A percentile compares a stretch with the other conserved stretches of the same genome.
Evolutionary conservation across 257 asterid genomes (phyloP).

Genomic region (Cinchona pubescens): DNA sequence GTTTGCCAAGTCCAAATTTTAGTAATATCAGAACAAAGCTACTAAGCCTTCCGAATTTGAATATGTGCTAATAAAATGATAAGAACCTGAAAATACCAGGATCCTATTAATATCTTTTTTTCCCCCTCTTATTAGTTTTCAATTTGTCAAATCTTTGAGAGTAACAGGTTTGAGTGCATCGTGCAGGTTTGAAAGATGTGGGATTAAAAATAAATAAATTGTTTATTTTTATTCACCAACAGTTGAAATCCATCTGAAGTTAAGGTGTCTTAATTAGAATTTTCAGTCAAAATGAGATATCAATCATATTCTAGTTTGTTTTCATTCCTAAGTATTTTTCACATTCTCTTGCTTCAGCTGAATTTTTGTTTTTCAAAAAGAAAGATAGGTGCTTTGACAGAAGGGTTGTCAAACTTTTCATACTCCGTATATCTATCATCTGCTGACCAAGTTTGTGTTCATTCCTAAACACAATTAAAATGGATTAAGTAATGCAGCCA

Average conservation of each 20-base stretch:
- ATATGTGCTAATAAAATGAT: neutral
- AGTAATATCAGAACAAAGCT: neutral
- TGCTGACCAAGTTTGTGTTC: neutral
- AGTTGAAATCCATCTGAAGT: neutral
- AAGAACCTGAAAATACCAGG: neutral
- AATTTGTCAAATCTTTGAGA: neutral
- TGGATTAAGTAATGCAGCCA: neutral
- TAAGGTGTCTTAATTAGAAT: neutral
- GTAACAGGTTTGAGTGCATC: neutral
- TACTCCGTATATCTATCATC: neutral
- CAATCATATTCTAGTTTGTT: neutral
- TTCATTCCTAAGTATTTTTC: no score
- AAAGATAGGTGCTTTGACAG: neutral
- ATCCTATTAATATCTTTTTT: neutral
- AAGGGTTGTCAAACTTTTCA: neutral
- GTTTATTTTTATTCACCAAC: neutral
- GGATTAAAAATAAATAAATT: neutral
- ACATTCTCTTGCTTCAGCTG: neutral
- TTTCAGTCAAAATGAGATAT: neutral
- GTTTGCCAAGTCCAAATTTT: neutral
- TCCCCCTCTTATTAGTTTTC: neutral
- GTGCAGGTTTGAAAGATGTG: neutral
- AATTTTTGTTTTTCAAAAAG: neutral
- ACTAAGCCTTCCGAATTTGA: neutral
- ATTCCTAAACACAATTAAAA: neutral